Base-by-base conservation (phyloP, 768 basidiomycete genomes). In the Floccularia luteovirens region DNA sequence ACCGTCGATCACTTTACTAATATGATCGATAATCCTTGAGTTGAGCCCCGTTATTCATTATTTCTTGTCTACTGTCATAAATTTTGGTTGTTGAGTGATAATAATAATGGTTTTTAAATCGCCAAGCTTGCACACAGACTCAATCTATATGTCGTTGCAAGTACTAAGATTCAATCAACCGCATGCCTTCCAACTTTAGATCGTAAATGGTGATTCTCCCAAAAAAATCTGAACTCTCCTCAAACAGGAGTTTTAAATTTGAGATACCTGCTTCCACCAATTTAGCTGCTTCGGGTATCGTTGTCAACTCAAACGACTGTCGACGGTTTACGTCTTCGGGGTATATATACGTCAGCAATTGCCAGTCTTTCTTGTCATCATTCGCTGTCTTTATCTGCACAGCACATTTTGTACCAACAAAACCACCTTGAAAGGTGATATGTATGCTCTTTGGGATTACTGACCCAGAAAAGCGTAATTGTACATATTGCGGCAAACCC, bases 371-470 rank as follows among this genome's bases (percentile, higher is more conserved):
- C 24, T 43, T 55, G 14, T 51, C 31, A 2, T 25, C 13, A 6
- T 42, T 41, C 19, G 23, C 52, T 20, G 53, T 47, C 21, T 60
- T 59, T 17, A 67, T 51, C 31, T 72, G 62, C 6, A 89, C 50
- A 1, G 62, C 51, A 53, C 85, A 88, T 32, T 68, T 63, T 5
- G 72, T 82, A 14, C 85, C 87, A 0, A 82, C 89, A 55, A 91
- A 90, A 1, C 88, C 88, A 11, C 88, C 88, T 66, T 91, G 88
- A 52, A 91, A 91, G 1, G 82, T 88, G 46, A 89, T 45, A 14
- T 61, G 63, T 13, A 89, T 47, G 19, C 63, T 65, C 45, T 61
- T 68, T 3, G 83, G 84, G 24, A 70, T 49, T n/a, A 85, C 74
- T 36, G 56, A 67, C 4, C 59, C 49, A 4, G 63, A 31, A 48